A percentile compares a stretch with the other conserved stretches of the same genome.
These are phyloP conservation scores for Colletotrichum tropicale DNA, from an alignment of 2,329 filamentous ascomycete species.

Conservation along the genomic window DNA sequence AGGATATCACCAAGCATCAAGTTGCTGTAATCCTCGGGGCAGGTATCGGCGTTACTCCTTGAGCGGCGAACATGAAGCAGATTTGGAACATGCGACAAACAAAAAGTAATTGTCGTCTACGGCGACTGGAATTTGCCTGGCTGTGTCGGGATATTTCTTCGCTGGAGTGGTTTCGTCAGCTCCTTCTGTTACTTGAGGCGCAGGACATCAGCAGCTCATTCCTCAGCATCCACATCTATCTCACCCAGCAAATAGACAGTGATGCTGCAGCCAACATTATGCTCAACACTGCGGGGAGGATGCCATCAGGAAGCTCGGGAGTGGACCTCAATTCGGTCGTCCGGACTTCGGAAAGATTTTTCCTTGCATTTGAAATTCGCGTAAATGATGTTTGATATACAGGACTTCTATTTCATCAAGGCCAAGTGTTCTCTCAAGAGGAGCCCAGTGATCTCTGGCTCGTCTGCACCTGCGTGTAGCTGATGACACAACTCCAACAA, in stretches of 20 bases:
- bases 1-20: conserved; percentile 95
- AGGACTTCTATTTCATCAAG: too few species aligned
- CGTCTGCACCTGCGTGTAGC: too few species aligned
- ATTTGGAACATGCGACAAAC: conserved; percentile 96
- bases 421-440: too few species aligned
- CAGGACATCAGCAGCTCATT: conserved; percentile 86
- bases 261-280: conserved; percentile 97
- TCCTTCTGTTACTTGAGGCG: conserved; percentile 89
- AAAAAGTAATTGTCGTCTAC: conserved; percentile 86
- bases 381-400: too few species aligned
- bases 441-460: too few species aligned
- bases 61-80: conserved; percentile 90
- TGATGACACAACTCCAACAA: too few species aligned
- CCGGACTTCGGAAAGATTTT: conserved; percentile 85
- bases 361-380: too few species aligned
- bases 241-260: conserved; percentile 90
- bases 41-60: conserved; percentile 86
- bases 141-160: conserved; percentile 94
- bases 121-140: conserved; percentile 98
- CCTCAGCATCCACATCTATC: too few species aligned
- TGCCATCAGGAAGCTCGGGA: conserved; percentile 88
- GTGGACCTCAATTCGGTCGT: conserved; percentile 91
- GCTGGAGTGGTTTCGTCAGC: conserved; percentile 98
- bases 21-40: conserved; percentile 86
- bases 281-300: conserved; percentile 92